Conservation (phyloP, 2,329 filamentous ascomycete species). For the Colletotrichum sansevieriae region DNA sequence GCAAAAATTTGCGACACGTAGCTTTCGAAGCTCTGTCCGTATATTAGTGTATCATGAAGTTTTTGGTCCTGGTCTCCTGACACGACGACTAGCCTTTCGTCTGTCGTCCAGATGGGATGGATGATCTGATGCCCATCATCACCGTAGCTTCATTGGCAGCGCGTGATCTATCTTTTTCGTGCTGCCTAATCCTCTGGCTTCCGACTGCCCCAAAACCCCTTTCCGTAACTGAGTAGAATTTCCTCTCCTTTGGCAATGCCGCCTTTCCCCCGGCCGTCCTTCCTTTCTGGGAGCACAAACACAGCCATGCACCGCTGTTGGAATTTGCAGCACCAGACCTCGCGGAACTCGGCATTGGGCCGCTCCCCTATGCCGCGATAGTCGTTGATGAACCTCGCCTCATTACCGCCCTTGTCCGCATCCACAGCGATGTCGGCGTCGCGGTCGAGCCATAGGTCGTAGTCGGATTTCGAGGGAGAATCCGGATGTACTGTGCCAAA, state of each 20-base stretch:
- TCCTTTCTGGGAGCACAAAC: conserved; percentile 64
- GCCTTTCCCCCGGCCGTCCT: conserved; percentile 49
- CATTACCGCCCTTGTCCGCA: conserved; percentile 69
- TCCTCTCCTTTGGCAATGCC: conserved; percentile 71
- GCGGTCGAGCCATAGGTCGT: conserved; percentile 74
- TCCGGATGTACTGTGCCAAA: conserved; percentile 68
- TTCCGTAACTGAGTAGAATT: conserved; percentile 76
- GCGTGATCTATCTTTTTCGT: too few relatives aligned
- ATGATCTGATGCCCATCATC: too few relatives aligned
- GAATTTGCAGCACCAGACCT: conserved; percentile 67
- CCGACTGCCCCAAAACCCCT: conserved; percentile 65
- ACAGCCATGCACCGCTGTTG: conserved; percentile 69
- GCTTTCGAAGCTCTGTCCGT: too few relatives aligned
- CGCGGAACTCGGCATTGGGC: conserved; percentile 71
- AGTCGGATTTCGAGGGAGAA: conserved; percentile 62
- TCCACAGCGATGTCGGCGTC: conserved; percentile 71
- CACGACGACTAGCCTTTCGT: too few relatives aligned
- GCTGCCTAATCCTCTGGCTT: not conserved
- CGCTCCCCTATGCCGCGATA: conserved; percentile 69
- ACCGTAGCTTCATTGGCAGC: too few relatives aligned
- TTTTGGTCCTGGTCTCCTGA: too few relatives aligned
- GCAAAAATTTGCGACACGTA: too few relatives aligned
- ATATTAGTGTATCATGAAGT: too few relatives aligned
- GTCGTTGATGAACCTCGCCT: conserved; percentile 76
- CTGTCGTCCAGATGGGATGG: too few relatives aligned